These are phyloP conservation scores for Cyclocybe cylindracea DNA, from an alignment of 768 basidiomycete genomes.

Conservation along the genomic window DNA sequence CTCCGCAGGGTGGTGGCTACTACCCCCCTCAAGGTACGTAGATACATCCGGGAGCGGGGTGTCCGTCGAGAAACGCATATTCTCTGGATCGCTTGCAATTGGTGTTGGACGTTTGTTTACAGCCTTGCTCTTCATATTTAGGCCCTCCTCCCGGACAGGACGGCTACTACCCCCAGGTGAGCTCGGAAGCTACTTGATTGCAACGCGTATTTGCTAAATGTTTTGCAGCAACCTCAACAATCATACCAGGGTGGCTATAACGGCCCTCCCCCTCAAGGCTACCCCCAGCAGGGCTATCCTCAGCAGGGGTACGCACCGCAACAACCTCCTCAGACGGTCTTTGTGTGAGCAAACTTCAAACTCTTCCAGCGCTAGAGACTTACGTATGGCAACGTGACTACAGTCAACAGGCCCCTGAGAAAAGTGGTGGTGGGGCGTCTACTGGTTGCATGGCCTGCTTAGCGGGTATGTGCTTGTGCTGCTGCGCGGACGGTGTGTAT, in stretches of 20 bases:
- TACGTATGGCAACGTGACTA: conserved; percentile 1
- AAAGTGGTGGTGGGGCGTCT: conserved; percentile 31
- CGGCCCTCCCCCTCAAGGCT: conserved; percentile 38
- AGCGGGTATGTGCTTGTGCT: conserved; percentile 64
- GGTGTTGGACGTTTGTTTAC: conserved; percentile 5
- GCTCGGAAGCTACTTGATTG: conserved; percentile 2
- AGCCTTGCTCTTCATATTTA: conserved; percentile 19
- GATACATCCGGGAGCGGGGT: background rate
- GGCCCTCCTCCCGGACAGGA: conserved; percentile 63
- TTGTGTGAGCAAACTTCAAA: conserved; percentile 56
- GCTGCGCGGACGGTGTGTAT: conserved; percentile 69
- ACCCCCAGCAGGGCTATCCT: conserved; percentile 39
- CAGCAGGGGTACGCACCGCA: conserved; percentile 47
- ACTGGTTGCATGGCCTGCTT: conserved; percentile 65
- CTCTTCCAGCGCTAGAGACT: background rate
- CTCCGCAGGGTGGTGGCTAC: conserved; percentile 47
- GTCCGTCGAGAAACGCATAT: background rate
- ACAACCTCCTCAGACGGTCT: conserved; percentile 71
- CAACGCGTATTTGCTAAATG: background rate
- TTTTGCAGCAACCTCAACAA: conserved; percentile 64
- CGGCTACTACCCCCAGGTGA: conserved; percentile 65
- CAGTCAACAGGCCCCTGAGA: conserved; percentile 57
- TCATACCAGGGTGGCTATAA: conserved; percentile 57
- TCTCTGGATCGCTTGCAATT: background rate
- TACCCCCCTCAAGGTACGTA: conserved; percentile 39